These are phyloP conservation scores for Lophiotrema nucula DNA, from an alignment of 495 filamentous ascomycete genomes.

Conservation along the genomic window DNA sequence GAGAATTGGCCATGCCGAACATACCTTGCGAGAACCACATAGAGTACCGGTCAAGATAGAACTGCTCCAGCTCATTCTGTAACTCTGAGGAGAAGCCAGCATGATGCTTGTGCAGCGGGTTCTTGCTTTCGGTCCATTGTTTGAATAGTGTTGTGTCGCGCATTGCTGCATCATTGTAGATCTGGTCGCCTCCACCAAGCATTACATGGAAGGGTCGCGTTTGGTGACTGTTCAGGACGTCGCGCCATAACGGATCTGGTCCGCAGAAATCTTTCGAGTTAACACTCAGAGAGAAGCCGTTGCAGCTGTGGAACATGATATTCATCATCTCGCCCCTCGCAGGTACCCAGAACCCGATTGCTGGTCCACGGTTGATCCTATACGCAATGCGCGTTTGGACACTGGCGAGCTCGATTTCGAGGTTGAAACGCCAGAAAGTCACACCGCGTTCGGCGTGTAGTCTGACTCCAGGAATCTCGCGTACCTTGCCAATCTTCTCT, in stretches of 20 bases:
- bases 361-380: conserved; percentile 87
- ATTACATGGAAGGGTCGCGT: conserved; percentile 95
- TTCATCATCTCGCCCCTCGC: conserved; percentile 87
- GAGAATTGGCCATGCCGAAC: conserved; percentile 85
- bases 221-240: conserved; percentile 90
- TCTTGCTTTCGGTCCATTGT: conserved; percentile 80
- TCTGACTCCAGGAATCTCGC: conserved; percentile 75
- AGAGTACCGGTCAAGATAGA: conserved; percentile 82
- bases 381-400: conserved; percentile 86
- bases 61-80: conserved; percentile 79
- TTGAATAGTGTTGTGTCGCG: conserved; percentile 70
- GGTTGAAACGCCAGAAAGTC: conserved; percentile 95
- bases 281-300: conserved; percentile 84
- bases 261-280: conserved; percentile 77
- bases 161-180: conserved; percentile 87
- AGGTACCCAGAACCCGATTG: conserved; percentile 93
- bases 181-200: conserved; percentile 95
- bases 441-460: conserved; percentile 82
- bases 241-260: conserved; percentile 94
- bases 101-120: conserved; percentile 72
- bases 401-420: conserved; percentile 81
- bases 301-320: conserved; percentile 97
- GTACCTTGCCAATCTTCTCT: conserved; percentile 70
- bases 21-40: conserved; percentile 95
- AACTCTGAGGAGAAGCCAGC: conserved; percentile 71